Percentiles rank a stretch among this genome's conserved stretches.
These are phyloP conservation scores for Isoetes taiwanensis DNA, from an alignment of 75 land plant genomes.

Conservation along the genomic window DNA sequence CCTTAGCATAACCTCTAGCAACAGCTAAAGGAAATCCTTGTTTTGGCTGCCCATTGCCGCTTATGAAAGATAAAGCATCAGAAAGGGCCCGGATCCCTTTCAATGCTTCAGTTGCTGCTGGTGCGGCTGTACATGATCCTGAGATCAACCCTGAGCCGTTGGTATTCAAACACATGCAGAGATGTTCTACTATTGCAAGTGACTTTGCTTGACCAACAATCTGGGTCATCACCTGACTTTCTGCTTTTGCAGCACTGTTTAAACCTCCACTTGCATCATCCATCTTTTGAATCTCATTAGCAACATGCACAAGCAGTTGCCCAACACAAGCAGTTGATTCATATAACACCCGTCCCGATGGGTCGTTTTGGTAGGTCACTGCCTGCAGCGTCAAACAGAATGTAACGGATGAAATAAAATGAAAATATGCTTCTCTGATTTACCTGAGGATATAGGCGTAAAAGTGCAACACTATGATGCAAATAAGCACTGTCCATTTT, in stretches of 20 bases:
- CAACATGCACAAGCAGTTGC: slow-evolving; percentile 43
- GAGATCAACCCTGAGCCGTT: slow-evolving; percentile 60
- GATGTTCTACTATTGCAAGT: slow-evolving; percentile 43
- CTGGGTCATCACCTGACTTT: slow-evolving; percentile 30
- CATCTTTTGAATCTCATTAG: too few relatives aligned
- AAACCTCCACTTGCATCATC: slow-evolving; percentile 14
- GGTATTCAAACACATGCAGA: slow-evolving; percentile 44
- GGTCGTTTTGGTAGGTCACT: slow-evolving; percentile 34
- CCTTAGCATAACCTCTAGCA: slow-evolving; percentile 20
- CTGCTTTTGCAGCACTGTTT: slow-evolving; percentile 14
- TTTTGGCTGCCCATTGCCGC: slow-evolving; percentile 23
- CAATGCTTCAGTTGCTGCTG: slow-evolving; percentile 81
- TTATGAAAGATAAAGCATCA: slow-evolving; percentile 39
- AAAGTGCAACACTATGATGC: slow-evolving; percentile 51
- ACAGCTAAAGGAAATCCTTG: slow-evolving; percentile 47
- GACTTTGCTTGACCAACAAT: slow-evolving; percentile 59
- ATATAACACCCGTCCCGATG: slow-evolving; percentile 58
- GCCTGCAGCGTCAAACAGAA: slow-evolving; percentile 57
- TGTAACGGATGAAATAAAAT: neutral
- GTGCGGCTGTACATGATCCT: slow-evolving; percentile 47
- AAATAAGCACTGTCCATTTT: slow-evolving; percentile 34
- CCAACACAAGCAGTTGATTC: slow-evolving; percentile 76
- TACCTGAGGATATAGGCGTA: slow-evolving; percentile 73
- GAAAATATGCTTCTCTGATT: too few relatives aligned
- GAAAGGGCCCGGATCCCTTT: slow-evolving; percentile 71